Conservation (phyloP, 306 rosid species). For the Oemleria cerasiformis region DNA sequence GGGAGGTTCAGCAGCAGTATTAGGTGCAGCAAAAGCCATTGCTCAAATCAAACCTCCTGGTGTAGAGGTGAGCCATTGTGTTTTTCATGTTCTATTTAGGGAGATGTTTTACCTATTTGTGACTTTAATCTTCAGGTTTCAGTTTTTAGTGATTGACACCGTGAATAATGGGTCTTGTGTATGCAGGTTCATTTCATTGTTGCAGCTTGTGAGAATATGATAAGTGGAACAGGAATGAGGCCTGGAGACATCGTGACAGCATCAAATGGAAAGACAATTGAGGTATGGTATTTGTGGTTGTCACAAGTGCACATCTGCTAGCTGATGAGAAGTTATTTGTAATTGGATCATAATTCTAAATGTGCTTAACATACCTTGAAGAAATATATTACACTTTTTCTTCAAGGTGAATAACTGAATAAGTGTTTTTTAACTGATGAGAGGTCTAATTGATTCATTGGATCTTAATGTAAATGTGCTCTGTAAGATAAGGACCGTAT, state of each 20-base stretch:
- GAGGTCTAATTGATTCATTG: not conserved
- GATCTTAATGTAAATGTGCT: not conserved
- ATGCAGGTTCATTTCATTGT: constrained; percentile 94
- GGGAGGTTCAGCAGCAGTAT: constrained; percentile 98
- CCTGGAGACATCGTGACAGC: constrained; percentile 98
- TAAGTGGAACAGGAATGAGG: constrained; percentile 99
- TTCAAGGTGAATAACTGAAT: not conserved
- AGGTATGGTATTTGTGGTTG: constrained; percentile 47
- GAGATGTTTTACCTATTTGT: constrained; percentile 1
- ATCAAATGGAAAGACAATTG: constrained; percentile 99
- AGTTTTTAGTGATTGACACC: constrained; percentile 13
- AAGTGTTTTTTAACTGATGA: not conserved
- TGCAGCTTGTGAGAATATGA: constrained; percentile 99
- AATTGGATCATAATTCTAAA: not conserved
- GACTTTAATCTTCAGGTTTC: not conserved
- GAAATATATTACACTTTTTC: not conserved
- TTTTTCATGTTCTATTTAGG: constrained; percentile 11
- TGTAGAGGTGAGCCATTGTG: constrained; percentile 69
- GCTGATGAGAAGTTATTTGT: not conserved
- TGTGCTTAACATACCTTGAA: not conserved
- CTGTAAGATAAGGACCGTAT: not conserved
- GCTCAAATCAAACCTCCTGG: constrained; percentile 95
- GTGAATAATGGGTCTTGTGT: constrained; percentile 6
- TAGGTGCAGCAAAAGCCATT: constrained; percentile 97
- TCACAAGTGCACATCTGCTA: not conserved